Base-by-base conservation (phyloP, 768 basidiomycete species). In the Paxillus ammoniavirescens region DNA sequence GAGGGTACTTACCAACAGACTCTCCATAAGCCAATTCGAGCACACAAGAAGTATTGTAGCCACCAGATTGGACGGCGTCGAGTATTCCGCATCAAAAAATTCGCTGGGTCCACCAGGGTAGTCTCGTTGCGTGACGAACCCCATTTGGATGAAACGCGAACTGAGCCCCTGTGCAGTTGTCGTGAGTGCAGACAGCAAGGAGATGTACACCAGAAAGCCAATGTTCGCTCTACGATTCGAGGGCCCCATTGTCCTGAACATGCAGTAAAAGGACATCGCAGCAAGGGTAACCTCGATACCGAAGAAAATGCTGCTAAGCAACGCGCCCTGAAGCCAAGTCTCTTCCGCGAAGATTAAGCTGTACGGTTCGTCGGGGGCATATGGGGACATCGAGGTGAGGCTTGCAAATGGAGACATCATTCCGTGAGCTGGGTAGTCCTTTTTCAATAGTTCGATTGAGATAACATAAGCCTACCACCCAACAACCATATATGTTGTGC, bases 41-140 rank as follows among this genome's bases (percentile, higher is more conserved):
- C 15, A 44, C 10, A 59, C 50, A 15, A 12, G n/a, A 30, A 58
- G 31, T 12, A 54, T 21, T 1, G 3, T 43, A 8, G 46, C 18
- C 14, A 13, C 30, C 15, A 56, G 6, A 21, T 37, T 54, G 26
- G 42, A 21, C 5, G 46, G 47, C 12, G 47, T 50, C 12, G 52
- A 50, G 49, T 53, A 67, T 50, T 51, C 47, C 3, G 30, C 17
- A 0, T 17, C 41, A 15, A 61, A 50, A 41, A 61, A 72, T 2
- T 52, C 55, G 15, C 50, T 60, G 10, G 71, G 66, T 14, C 71
- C 70, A 10, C 67, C 69, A 0, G 66, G 63, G 28, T 62, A 70
- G 38, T 69, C 49, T 13, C 69, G 58, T 17, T 58, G 50, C 23
- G 65, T 61, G 47, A 72, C 62, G 49, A 66, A 72, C 0, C 50